Percentiles rank a stretch among this genome's conserved stretches.
Evolutionary conservation across 2,329 filamentous ascomycete species (phyloP).

Genomic region (Apiospora hydei): DNA sequence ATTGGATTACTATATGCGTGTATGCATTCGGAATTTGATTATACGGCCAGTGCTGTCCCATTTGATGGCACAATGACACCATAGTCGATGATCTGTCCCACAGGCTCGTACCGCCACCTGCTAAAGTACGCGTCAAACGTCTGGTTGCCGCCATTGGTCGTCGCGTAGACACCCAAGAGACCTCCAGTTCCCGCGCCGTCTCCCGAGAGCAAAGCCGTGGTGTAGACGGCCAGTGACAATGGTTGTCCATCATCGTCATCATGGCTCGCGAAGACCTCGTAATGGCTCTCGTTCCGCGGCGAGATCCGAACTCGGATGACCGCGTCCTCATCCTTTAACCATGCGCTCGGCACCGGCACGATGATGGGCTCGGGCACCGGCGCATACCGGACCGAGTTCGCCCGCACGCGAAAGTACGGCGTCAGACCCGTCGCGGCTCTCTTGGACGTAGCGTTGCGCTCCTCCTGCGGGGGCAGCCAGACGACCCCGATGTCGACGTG

Average conservation of each 20-base stretch:
- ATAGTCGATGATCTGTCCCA: conserved; percentile 34
- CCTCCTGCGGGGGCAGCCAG: conserved; percentile 14
- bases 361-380: conserved; percentile 29
- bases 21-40: too few species aligned
- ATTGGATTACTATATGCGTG: too few species aligned
- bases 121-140: conserved; percentile 37
- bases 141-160: conserved; percentile 41
- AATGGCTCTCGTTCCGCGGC: conserved; percentile 40
- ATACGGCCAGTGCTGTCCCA: not conserved
- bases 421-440: conserved; percentile 21
- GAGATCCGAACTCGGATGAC: conserved; percentile 41
- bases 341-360: conserved; percentile 36
- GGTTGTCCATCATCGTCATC: conserved; percentile 25
- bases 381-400: conserved; percentile 35
- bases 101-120: conserved; percentile 37
- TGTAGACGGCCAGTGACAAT: conserved; percentile 36
- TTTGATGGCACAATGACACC: not conserved
- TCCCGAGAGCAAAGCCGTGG: conserved; percentile 41
- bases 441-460: not conserved
- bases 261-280: conserved; percentile 37
- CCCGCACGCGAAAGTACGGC: conserved; percentile 38
- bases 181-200: conserved; percentile 43
- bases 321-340: conserved; percentile 27
- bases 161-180: conserved; percentile 45
- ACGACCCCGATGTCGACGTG: conserved; percentile 38